These are phyloP conservation scores for Cyberlindnera americana DNA, from an alignment of 805 yeast species.

Conservation along the genomic window DNA sequence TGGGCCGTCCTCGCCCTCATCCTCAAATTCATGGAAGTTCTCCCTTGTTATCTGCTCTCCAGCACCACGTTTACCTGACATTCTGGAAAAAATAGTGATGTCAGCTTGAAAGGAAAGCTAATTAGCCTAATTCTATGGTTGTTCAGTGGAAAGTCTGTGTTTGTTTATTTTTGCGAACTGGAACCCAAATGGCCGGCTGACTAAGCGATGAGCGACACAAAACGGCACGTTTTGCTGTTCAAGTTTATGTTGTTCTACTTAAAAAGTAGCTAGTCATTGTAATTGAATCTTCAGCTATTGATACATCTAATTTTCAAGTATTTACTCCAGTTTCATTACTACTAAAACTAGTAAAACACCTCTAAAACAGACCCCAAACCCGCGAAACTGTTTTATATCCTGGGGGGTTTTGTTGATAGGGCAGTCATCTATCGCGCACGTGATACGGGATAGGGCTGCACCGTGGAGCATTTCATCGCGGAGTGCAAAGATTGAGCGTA, in stretches of 20 bases:
- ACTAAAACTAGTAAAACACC: too few relatives aligned
- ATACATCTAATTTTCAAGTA: too few relatives aligned
- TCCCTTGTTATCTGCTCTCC: constrained; percentile 61
- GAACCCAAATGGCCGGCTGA: not conserved
- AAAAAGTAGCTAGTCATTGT: too few relatives aligned
- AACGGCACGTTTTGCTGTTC: not conserved
- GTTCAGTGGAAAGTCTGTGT: too few relatives aligned
- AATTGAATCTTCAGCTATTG: too few relatives aligned
- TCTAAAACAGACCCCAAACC: not conserved
- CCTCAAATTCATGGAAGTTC: constrained; percentile 29
- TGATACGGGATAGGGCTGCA: too few relatives aligned
- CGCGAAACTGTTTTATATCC: not conserved
- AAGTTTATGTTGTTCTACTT: too few relatives aligned
- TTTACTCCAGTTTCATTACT: too few relatives aligned
- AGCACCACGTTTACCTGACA: constrained; percentile 68
- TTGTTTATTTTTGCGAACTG: constrained; percentile 2
- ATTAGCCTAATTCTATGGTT: too few relatives aligned
- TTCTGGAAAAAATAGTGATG: constrained; percentile 24
- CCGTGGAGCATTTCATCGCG: too few relatives aligned
- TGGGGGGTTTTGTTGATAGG: too few relatives aligned
- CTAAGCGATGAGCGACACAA: constrained; percentile 5
- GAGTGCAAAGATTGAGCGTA: too few relatives aligned
- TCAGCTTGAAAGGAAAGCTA: not conserved
- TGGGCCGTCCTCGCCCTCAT: constrained; percentile 37
- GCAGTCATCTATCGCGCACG: not conserved